Base-by-base conservation (phyloP, 208 protist genomes). In the Leishmania turanica region DNA sequence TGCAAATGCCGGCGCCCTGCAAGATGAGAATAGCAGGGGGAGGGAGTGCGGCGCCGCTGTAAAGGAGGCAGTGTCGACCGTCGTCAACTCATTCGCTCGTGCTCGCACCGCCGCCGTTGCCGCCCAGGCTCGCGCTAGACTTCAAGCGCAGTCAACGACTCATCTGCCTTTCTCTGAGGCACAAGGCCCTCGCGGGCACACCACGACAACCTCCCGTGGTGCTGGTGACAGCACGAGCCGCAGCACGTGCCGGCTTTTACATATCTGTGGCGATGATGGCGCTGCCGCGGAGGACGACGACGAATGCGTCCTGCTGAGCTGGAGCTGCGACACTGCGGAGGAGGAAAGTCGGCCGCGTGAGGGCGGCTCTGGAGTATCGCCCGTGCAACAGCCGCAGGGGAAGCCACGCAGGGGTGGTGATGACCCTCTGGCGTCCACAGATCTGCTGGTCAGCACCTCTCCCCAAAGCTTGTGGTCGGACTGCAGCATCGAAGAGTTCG, bases 291-390 rank as follows among this genome's bases (percentile, higher is more conserved):
- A 78, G 1, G 74, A 45, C 0, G 66, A 69, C n/a, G 80, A 79
- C 54, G 62, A 64, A 7, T 84, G 80, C 27, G 69, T 80, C 3
- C 47, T 84, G 24, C 56, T 84, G 51, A 53, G 68, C 64, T 84
- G 80, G 80, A 77, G 80, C 47, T 75, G 70, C 42, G 40, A 21
- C 58, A 40, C 66, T 8, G 80, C 53, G 42, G 49, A 83, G 56
- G 74, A 75, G 9, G 80, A 37, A 58, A 64, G 51, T 27, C 24
- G 54, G 5, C 9, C 60, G 37, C 71, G 62, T 5, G 40, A 78
- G 17, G 47, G 40, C 49, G 24, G 8, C n/a, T 27, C 47, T 40
- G 31, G 62, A 40, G 42, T 51, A 17, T 1, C 21, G 68, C 37
- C 19, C 21, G 68, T 51, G n/a, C 45, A 31, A 49, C 58, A 53